phyloP scores from a whole-genome alignment of 495 filamentous ascomycete species.

The Aspergillus avenaceus region DNA sequence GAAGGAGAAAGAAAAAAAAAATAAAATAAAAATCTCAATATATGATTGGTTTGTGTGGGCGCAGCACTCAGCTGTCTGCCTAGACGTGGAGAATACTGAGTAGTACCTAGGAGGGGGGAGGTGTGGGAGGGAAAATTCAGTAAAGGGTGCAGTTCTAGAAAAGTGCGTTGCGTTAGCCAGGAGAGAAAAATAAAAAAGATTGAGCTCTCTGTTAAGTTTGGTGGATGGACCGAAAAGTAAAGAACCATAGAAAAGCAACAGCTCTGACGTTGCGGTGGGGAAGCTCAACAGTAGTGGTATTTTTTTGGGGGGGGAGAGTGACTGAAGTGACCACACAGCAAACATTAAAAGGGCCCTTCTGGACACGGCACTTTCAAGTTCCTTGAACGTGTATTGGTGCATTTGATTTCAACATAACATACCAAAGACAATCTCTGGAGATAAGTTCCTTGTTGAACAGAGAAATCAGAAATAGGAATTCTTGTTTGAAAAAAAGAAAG shows the following conservation, averaged over 20 bases:
- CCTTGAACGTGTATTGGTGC: too few relatives aligned
- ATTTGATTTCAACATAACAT: too few relatives aligned
- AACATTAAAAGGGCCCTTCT: not conserved
- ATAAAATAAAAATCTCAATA: too few relatives aligned
- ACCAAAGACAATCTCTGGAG: too few relatives aligned
- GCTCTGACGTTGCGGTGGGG: constrained; percentile 23
- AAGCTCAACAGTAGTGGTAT: not conserved
- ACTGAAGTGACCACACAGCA: not conserved
- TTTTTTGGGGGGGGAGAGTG: not conserved
- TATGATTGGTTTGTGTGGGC: constrained; percentile 2
- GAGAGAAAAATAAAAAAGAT: not conserved
- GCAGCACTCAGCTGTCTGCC: not conserved
- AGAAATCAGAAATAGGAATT: not conserved
- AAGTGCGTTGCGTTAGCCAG: not conserved
- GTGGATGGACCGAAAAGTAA: not conserved
- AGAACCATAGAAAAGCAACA: constrained; percentile 10
- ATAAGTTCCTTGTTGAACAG: not conserved
- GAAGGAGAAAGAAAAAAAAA: constrained; percentile 1
- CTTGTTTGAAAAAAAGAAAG: not conserved
- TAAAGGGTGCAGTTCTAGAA: not conserved
- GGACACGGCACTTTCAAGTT: not conserved
- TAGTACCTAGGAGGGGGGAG: too few relatives aligned
- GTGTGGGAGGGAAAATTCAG: not conserved
- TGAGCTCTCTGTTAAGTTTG: not conserved
- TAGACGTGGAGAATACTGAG: not conserved